Evolutionary conservation across 208 protist genomes (phyloP), one percentile per base, ranked within the genome.

Genomic region (Trypanosoma rangeli): DNA sequence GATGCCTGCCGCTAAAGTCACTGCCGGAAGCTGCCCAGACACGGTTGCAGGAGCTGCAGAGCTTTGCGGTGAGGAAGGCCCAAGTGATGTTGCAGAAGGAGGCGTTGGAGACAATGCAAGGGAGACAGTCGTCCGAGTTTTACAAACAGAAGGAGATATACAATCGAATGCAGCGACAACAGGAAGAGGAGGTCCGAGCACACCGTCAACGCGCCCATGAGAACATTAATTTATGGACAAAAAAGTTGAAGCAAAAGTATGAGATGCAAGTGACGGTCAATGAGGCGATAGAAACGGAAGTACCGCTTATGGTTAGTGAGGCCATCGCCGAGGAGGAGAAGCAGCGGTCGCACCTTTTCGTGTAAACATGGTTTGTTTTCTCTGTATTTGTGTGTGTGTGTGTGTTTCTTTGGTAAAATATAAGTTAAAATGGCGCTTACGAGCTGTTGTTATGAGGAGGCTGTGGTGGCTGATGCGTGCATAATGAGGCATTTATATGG

Each of bases 11-110:
- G 2, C 67, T 76, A 9, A 68, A 91, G 39, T 31, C 64, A 22
- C 78, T 93, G n/a, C 82, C 79, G 0, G 60, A 67, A 3, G 88
- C 87, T 24, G 86, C 84, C 0, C 86, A 81, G 57, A 59, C 62
- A 15, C 81, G 85, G 64, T 78, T 95, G 28, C 72, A 66, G 0
- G 78, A 74, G 52, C 46, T 74, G 26, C 35, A 39, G 33, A 73
- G 66, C 33, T 81, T 96, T 56, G 57, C 70, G 2, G 52, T 61
- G 18, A 83, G 83, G 50, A 90, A 90, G 69, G 63, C 66, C 15
- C 79, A 89, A 57, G 69, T 96, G 57, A 82, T 89, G 62, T 39
- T 79, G 56, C 86, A 83, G 72, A 93, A 85, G 69, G 88, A 96
- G 74, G 91, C 84, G 0, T 77, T 94, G 31, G 82, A 93, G 74